These are phyloP conservation scores for Prototheca stagnorum DNA, from an alignment of 163 green algal species.

Conservation along the genomic window DNA sequence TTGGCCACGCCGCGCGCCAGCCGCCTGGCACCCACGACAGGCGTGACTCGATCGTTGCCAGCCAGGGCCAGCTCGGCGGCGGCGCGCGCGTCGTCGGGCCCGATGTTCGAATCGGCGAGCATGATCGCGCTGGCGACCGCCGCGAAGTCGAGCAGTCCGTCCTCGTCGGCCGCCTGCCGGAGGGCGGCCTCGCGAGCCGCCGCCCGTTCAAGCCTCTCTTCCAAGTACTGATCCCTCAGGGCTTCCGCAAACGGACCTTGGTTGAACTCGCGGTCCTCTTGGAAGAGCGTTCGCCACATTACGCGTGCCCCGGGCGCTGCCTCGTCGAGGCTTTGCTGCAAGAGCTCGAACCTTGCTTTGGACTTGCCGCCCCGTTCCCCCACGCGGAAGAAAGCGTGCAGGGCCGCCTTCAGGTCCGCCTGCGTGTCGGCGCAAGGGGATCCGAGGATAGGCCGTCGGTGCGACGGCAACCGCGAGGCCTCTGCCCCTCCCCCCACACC, in stretches of 20 bases:
- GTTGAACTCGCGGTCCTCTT: conserved; percentile 53
- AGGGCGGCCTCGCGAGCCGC: conserved; percentile 25
- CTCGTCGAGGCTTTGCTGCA: conserved; percentile 35
- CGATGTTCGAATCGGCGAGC: too few relatives aligned
- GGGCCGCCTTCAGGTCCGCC: conserved; percentile 20
- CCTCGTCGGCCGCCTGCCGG: conserved; percentile 16
- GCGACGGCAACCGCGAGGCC: too few relatives aligned
- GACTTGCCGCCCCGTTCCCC: conserved; percentile 32
- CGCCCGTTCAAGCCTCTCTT: conserved; percentile 34
- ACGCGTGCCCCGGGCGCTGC: conserved; percentile 30
- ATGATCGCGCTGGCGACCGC: too few relatives aligned
- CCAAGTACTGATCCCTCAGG: conserved; percentile 41
- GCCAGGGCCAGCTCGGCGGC: too few relatives aligned
- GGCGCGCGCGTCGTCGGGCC: too few relatives aligned
- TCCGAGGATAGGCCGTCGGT: background rate
- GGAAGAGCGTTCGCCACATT: conserved; percentile 34
- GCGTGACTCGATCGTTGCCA: too few relatives aligned
- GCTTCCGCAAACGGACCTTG: conserved; percentile 47
- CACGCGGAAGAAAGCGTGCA: conserved; percentile 33
- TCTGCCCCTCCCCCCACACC: background rate
- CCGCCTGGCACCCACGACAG: too few relatives aligned
- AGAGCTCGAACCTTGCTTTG: conserved; percentile 27
- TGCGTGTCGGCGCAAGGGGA: too few relatives aligned
- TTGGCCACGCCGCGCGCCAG: background rate
- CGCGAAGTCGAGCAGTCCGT: background rate